Conservation (phyloP, 129 eudicot species). For the Erigeron canadensis region DNA sequence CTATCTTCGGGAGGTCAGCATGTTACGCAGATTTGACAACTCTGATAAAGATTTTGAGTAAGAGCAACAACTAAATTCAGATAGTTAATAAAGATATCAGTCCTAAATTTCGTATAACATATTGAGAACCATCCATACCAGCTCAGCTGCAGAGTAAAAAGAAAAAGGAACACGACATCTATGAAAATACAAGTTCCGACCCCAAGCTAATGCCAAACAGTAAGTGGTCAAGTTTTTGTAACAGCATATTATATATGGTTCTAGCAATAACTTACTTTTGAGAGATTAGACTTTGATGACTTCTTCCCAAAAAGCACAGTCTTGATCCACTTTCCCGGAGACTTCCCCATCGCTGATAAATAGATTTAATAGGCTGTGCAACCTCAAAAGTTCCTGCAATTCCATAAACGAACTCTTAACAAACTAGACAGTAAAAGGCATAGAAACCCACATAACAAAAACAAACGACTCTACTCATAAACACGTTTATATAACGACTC, state of each 20-base stretch:
- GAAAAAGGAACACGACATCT: neutral
- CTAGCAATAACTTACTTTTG: constrained; percentile 51
- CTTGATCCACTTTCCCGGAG: constrained; percentile 94
- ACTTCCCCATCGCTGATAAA: constrained; percentile 62
- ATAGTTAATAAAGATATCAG: neutral
- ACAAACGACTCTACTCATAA: constrained; percentile 4
- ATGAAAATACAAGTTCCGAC: neutral
- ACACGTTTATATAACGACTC: neutral
- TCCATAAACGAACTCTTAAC: constrained; percentile 18
- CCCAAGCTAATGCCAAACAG: neutral
- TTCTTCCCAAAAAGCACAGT: constrained; percentile 80
- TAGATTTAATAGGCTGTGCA: constrained; percentile 12
- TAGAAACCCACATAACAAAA: constrained; percentile 14
- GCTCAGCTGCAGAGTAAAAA: neutral
- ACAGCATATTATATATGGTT: constrained; percentile 10
- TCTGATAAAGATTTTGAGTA: neutral
- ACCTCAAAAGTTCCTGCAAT: constrained; percentile 33
- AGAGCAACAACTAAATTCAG: neutral
- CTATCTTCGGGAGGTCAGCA: too few relatives aligned
- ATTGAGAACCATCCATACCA: neutral
- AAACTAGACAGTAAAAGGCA: neutral
- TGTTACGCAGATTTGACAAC: neutral
- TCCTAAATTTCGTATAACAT: neutral
- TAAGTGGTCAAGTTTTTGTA: constrained; percentile 7
- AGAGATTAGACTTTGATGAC: constrained; percentile 57